Percentiles rank a stretch among this genome's conserved stretches.
Evolutionary conservation across 345 rosid genomes (phyloP).

Genomic region (Melaleuca alternifolia): DNA sequence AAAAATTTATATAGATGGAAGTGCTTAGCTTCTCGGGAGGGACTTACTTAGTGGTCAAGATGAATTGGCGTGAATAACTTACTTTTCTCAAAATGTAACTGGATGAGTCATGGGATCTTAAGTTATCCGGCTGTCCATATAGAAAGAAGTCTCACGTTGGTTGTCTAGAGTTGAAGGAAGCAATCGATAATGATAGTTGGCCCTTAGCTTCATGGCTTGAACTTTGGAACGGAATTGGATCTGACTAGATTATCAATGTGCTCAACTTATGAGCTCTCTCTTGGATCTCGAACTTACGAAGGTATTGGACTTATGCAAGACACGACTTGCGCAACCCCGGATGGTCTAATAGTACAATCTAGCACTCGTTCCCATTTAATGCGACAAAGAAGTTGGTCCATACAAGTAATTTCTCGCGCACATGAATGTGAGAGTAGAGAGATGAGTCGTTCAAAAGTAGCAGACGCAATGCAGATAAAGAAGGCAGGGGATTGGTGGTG

Average conservation of each 20-base stretch:
- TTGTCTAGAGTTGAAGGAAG: not conserved
- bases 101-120: not conserved
- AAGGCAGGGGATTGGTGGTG: not conserved
- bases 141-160: not conserved
- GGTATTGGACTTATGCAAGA: not conserved
- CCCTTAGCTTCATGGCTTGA: not conserved
- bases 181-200: not conserved
- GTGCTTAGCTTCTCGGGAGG: not conserved
- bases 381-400: not conserved
- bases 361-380: not conserved
- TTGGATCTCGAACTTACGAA: not conserved
- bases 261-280: not conserved
- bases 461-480: not conserved
- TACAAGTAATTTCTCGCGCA: not conserved
- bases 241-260: not conserved
- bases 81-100: not conserved
- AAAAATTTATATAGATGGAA: not conserved
- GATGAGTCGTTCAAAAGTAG: not conserved
- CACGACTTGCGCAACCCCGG: not conserved
- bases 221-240: not conserved
- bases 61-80: not conserved
- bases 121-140: not conserved
- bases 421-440: not conserved
- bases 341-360: not conserved
- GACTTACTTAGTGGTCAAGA: not conserved